Percentiles rank a stretch among this genome's conserved stretches.
Evolutionary conservation across 305 asterid genomes (phyloP).

Genomic region (Fraxinus sp.): DNA sequence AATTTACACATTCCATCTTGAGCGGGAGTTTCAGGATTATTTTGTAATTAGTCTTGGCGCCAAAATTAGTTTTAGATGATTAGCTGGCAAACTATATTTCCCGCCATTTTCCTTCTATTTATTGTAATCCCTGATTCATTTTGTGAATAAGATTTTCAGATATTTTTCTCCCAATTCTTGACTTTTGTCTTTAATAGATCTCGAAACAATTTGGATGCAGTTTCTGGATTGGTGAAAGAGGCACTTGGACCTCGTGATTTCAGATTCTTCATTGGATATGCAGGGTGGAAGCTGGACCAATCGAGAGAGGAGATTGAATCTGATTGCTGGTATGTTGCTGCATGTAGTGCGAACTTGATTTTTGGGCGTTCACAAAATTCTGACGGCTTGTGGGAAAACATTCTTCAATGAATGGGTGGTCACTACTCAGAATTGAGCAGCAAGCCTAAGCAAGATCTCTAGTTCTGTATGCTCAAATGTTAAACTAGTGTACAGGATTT

Average conservation of each 20-base stretch:
- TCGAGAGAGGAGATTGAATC: slow-evolving; percentile 71
- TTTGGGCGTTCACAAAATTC: slow-evolving; percentile 51
- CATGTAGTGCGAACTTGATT: slow-evolving; percentile 75
- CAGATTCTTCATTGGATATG: slow-evolving; percentile 84
- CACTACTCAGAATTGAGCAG: slow-evolving; percentile 86
- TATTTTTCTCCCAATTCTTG: no score
- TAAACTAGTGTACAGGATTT: slow-evolving; percentile 38
- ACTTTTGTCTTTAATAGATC: slow-evolving; percentile 40
- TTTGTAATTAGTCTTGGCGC: no score
- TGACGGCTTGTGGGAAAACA: slow-evolving; percentile 77
- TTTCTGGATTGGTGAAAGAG: slow-evolving; percentile 64
- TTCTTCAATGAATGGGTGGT: slow-evolving; percentile 90
- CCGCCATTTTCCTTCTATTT: no score
- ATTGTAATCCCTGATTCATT: no score
- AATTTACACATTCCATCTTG: no score
- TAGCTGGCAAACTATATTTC: no score
- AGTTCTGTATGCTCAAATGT: slow-evolving; percentile 27
- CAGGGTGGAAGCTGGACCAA: slow-evolving; percentile 80
- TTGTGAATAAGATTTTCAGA: no score
- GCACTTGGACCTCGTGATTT: slow-evolving; percentile 67
- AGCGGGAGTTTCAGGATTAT: no score
- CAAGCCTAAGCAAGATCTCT: slow-evolving; percentile 83
- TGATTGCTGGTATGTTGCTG: slow-evolving; percentile 81
- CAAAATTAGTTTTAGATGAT: no score
- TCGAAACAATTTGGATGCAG: slow-evolving; percentile 69